phyloP scores from a whole-genome alignment of 2,329 filamentous ascomycete species.

The Colletotrichum navitas region DNA sequence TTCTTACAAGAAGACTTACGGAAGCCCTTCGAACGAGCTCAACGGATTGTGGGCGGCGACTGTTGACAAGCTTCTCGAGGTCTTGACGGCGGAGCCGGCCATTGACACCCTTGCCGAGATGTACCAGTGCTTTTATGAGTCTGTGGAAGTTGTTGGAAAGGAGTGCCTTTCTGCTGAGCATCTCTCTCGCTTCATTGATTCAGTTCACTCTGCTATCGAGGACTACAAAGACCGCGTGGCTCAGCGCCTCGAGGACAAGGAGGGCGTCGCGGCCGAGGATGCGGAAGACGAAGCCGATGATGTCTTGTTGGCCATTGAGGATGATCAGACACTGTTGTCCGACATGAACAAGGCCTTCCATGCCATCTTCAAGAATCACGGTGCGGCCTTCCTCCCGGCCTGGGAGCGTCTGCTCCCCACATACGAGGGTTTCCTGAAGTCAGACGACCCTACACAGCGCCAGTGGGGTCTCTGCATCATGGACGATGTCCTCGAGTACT shows the following conservation, averaged over 20 bases:
- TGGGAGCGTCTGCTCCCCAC: slow-evolving; percentile 90
- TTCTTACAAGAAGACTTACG: slow-evolving; percentile 93
- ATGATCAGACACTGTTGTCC: slow-evolving; percentile 94
- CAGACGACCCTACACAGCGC: slow-evolving; percentile 86
- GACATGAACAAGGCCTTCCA: slow-evolving; percentile 99
- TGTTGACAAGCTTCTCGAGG: slow-evolving; percentile 91
- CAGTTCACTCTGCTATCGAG: slow-evolving; percentile 85
- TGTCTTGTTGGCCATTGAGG: slow-evolving; percentile 89
- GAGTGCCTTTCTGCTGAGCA: slow-evolving; percentile 82
- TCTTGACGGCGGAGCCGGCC: slow-evolving; percentile 91
- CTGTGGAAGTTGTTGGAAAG: slow-evolving; percentile 91
- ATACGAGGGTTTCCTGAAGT: slow-evolving; percentile 87
- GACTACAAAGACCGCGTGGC: slow-evolving; percentile 93
- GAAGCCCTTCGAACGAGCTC: slow-evolving; percentile 82
- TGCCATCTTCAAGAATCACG: slow-evolving; percentile 98
- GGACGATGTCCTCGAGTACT: slow-evolving; percentile 98
- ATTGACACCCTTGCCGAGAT: slow-evolving; percentile 98
- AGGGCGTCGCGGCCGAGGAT: slow-evolving; percentile 80
- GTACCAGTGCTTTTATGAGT: slow-evolving; percentile 99
- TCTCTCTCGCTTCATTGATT: slow-evolving; percentile 89
- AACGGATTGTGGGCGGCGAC: slow-evolving; percentile 86
- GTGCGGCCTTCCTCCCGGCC: slow-evolving; percentile 82
- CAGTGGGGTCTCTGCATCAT: slow-evolving; percentile 99
- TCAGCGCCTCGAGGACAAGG: slow-evolving; percentile 85
- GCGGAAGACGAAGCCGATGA: slow-evolving; percentile 93